These are phyloP conservation scores for Uromyces viciae-fabae DNA, from an alignment of 1,284 basidiomycete species.

Conservation along the genomic window DNA sequence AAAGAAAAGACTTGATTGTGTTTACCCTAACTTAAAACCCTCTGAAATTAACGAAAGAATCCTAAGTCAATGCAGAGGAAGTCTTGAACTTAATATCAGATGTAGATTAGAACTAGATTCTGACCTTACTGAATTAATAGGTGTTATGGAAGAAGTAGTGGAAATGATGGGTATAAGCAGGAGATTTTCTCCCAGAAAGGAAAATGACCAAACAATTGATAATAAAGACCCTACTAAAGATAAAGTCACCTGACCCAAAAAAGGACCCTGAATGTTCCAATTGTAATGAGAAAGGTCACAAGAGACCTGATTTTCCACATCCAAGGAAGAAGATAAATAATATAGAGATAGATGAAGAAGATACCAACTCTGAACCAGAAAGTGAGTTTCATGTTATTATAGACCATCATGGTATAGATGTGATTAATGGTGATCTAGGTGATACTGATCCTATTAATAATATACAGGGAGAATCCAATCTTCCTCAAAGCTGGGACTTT, in stretches of 20 bases:
- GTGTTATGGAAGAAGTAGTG: background rate
- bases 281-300: background rate
- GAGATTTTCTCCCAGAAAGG: background rate
- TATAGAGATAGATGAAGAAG: background rate
- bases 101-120: background rate
- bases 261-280: constrained; percentile 5
- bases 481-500: background rate
- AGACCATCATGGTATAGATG: background rate
- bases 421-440: background rate
- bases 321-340: background rate
- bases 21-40: background rate
- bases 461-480: background rate
- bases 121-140: background rate
- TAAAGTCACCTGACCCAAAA: too few relatives aligned
- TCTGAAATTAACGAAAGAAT: background rate
- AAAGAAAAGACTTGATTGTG: background rate
- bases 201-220: background rate
- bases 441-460: background rate
- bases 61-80: background rate
- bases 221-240: too few relatives aligned
- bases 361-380: background rate
- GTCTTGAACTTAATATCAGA: background rate
- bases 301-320: background rate
- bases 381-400: too few relatives aligned
- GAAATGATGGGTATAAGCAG: background rate